Percentiles rank a stretch among this genome's conserved stretches.
Evolutionary conservation across 148 eudicot species (phyloP).

Genomic region (Linanthus parryae): DNA sequence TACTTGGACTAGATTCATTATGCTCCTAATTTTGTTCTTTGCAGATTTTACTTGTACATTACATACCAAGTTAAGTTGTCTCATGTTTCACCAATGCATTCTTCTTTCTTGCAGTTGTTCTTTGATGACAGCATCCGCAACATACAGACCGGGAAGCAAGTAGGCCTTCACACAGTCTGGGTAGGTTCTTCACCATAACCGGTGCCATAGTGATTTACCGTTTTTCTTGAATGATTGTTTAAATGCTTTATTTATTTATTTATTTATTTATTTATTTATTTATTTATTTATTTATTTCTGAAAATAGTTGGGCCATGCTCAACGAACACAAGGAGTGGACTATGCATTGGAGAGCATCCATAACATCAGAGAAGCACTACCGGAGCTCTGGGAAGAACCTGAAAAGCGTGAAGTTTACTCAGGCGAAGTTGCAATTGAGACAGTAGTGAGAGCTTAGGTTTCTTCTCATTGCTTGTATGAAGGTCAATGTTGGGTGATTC

Average conservation of each 20-base stretch:
- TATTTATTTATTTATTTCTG: background rate
- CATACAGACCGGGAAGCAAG: slow-evolving; percentile 46
- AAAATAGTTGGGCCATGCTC: slow-evolving; percentile 69
- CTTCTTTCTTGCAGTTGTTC: slow-evolving; percentile 60
- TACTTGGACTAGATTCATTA: background rate
- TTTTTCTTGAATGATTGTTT: too few species aligned
- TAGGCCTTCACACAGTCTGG: slow-evolving; percentile 71
- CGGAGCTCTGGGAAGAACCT: slow-evolving; percentile 64
- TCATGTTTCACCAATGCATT: too few species aligned
- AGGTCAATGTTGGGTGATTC: background rate
- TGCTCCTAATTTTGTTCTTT: background rate
- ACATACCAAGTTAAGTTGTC: background rate
- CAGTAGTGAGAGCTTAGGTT: slow-evolving; percentile 43
- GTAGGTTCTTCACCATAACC: slow-evolving; percentile 40
- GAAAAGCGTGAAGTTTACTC: slow-evolving; percentile 34
- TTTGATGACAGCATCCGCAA: slow-evolving; percentile 88
- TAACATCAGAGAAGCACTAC: slow-evolving; percentile 82
- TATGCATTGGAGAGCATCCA: slow-evolving; percentile 85
- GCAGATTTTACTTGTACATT: background rate
- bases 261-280: too few species aligned
- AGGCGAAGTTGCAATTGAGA: slow-evolving; percentile 46
- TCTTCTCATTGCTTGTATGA: background rate
- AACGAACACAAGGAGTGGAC: slow-evolving; percentile 52
- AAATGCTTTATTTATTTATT: too few species aligned
- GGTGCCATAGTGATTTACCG: too few species aligned